A percentile compares a stretch with the other conserved stretches of the same genome.
These are phyloP conservation scores for Dittrichia graveolens DNA, from an alignment of 129 eudicot species.

Conservation along the genomic window DNA sequence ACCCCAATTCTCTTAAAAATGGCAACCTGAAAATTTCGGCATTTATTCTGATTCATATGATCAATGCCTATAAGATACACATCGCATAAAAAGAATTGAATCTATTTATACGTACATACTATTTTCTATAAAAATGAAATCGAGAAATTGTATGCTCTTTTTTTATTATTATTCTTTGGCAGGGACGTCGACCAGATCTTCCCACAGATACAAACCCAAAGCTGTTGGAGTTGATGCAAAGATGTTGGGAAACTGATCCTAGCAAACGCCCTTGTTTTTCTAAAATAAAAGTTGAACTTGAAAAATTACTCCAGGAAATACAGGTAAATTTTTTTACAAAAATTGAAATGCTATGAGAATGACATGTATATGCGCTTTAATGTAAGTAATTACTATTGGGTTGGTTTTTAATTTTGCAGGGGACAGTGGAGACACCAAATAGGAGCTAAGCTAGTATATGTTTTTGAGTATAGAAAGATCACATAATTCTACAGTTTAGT, in stretches of 20 bases:
- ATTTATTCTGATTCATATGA: too few relatives aligned
- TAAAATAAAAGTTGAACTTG: slow-evolving; percentile 60
- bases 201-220: slow-evolving; percentile 74
- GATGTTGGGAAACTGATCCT: slow-evolving; percentile 79
- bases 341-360: neutral
- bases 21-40: too few relatives aligned
- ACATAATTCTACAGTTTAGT: slow-evolving; percentile 23
- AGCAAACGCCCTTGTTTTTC: slow-evolving; percentile 66
- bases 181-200: slow-evolving; percentile 95
- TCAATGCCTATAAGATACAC: too few relatives aligned
- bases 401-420: slow-evolving; percentile 10
- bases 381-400: neutral
- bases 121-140: neutral
- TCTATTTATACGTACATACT: too few relatives aligned
- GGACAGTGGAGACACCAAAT: neutral
- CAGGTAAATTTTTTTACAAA: slow-evolving; percentile 29
- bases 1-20: neutral
- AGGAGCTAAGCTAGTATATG: slow-evolving; percentile 12
- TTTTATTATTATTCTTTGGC: slow-evolving; percentile 6
- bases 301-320: slow-evolving; percentile 50
- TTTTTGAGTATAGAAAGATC: slow-evolving; percentile 2
- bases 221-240: slow-evolving; percentile 73
- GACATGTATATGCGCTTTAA: neutral
- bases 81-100: too few relatives aligned
- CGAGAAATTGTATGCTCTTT: neutral